These are phyloP conservation scores for Alternaria sp. DNA, from an alignment of 2,329 filamentous ascomycete species.

Conservation along the genomic window DNA sequence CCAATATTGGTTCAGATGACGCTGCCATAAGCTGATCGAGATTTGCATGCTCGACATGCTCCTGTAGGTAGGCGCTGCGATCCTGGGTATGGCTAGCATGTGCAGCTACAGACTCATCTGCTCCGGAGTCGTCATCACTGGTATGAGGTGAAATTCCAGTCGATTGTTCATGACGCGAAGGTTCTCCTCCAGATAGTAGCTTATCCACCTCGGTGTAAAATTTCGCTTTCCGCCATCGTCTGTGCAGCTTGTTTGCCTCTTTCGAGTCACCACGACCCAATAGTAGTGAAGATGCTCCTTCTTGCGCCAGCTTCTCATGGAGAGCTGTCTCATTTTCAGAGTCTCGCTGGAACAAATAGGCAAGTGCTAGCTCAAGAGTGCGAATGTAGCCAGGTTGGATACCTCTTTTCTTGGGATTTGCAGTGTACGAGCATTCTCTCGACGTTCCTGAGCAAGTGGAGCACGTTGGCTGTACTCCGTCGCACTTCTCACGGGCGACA, in stretches of 20 bases:
- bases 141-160: constrained; percentile 26
- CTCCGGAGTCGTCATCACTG: constrained; percentile 37
- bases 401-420: constrained; percentile 76
- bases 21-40: background rate
- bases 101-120: constrained; percentile 15
- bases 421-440: constrained; percentile 72
- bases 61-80: background rate
- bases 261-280: constrained; percentile 57
- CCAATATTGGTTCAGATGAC: background rate
- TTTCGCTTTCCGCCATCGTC: constrained; percentile 67
- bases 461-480: constrained; percentile 71
- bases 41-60: background rate
- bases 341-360: constrained; percentile 69
- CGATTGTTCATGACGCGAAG: constrained; percentile 27
- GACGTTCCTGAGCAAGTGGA: constrained; percentile 69
- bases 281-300: constrained; percentile 57
- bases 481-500: constrained; percentile 73
- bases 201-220: constrained; percentile 69
- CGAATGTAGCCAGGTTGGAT: constrained; percentile 82
- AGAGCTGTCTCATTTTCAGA: constrained; percentile 63
- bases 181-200: constrained; percentile 60
- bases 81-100: constrained; percentile 1
- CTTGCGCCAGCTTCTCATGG: constrained; percentile 59
- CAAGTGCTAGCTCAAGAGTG: constrained; percentile 72
- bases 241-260: constrained; percentile 64